Evolutionary conservation across 2,329 filamentous ascomycete species (phyloP).

Genomic region (Dothideomycetes sp.): DNA sequence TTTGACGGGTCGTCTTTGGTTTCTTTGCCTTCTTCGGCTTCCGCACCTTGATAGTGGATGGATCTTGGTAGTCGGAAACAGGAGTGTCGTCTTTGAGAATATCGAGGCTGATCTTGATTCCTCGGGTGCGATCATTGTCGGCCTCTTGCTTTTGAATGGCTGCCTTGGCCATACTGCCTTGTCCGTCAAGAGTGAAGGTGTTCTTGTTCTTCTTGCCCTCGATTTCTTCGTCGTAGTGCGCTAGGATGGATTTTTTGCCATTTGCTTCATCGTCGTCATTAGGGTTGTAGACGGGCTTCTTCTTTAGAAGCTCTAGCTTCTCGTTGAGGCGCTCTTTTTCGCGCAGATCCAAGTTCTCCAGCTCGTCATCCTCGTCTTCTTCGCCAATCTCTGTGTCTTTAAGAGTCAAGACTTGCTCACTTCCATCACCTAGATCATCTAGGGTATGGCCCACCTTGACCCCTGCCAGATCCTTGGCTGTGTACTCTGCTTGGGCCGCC

Average conservation of each 20-base stretch:
- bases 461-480: conserved; percentile 74
- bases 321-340: conserved; percentile 66
- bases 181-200: conserved; percentile 73
- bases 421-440: conserved; percentile 60
- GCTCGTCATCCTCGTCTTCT: conserved; percentile 73
- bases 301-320: conserved; percentile 77
- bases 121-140: conserved; percentile 47
- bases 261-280: conserved; percentile 56
- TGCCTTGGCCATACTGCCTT: conserved; percentile 58
- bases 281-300: conserved; percentile 79
- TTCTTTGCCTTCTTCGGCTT: conserved; percentile 80
- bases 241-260: conserved; percentile 57
- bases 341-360: conserved; percentile 64
- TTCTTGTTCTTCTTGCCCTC: conserved; percentile 77
- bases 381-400: conserved; percentile 82
- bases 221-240: conserved; percentile 94
- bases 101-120: conserved; percentile 67
- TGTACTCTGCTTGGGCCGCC: conserved; percentile 67
- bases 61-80: conserved; percentile 78
- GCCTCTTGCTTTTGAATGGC: conserved; percentile 33
- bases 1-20: conserved; percentile 62
- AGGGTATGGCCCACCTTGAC: conserved; percentile 87
- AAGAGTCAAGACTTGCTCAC: conserved; percentile 86
- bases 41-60: conserved; percentile 80
- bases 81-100: conserved; percentile 53